Conservation (phyloP, 345 rosid species). For the Gossypium anomalum region DNA sequence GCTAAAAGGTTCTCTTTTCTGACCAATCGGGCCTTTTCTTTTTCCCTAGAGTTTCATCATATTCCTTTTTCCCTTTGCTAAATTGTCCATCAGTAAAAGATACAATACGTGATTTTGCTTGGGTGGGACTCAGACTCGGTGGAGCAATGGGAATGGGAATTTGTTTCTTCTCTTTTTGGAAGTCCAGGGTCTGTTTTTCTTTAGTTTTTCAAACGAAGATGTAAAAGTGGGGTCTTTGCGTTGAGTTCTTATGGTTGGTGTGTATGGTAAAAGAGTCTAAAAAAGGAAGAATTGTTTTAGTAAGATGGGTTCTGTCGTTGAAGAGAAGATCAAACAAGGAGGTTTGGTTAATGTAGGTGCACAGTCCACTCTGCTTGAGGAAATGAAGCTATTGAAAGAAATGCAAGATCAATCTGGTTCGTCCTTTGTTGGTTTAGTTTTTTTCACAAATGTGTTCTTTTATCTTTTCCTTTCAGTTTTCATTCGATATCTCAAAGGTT, state of each 20-base stretch:
- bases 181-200: neutral
- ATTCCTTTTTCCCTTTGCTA: slow-evolving; percentile 30
- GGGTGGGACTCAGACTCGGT: neutral
- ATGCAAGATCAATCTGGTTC: slow-evolving; percentile 84
- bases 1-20: slow-evolving; percentile 16
- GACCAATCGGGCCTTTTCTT: slow-evolving; percentile 24
- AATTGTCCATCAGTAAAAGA: slow-evolving; percentile 22
- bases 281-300: slow-evolving; percentile 14
- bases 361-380: slow-evolving; percentile 63
- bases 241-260: slow-evolving; percentile 21
- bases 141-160: neutral
- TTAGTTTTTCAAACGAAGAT: slow-evolving; percentile 10
- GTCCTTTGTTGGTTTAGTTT: slow-evolving; percentile 21
- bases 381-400: slow-evolving; percentile 88
- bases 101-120: neutral
- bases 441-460: neutral
- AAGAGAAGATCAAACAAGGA: slow-evolving; percentile 58
- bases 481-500: neutral
- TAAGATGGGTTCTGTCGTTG: slow-evolving; percentile 50
- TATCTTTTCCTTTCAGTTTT: neutral
- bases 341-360: slow-evolving; percentile 31
- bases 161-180: neutral
- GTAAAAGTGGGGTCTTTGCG: slow-evolving; percentile 17
- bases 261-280: neutral
- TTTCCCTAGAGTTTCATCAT: slow-evolving; percentile 15